Base-by-base conservation (phyloP, 768 basidiomycete species). In the Lactifluus pinguis region DNA sequence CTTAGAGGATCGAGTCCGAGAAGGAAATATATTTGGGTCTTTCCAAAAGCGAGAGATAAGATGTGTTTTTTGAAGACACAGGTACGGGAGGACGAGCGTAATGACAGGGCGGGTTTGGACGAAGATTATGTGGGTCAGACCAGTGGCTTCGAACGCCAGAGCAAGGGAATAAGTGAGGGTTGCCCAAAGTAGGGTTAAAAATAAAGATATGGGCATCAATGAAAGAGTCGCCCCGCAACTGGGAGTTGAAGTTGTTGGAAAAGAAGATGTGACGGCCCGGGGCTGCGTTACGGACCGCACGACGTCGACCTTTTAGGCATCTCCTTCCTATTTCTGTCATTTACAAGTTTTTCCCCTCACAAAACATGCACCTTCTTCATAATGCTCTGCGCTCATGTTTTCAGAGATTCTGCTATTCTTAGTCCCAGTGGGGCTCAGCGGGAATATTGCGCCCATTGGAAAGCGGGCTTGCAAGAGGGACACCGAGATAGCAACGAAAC, bases 211-310 rank as follows among this genome's bases (percentile, higher is more conserved):
- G 30, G 5, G 56, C 61, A 62, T 62, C 42, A 56, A 38, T 49
- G 45, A 49, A 44, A 51, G 11, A 57, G 51, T 57, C 52, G 51
- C 44, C 21, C 56, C 42, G 50, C 55, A 50, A 62, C 45, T 53
- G 32, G 36, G 39, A 72, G 13, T 21, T 72, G 14, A 11, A 51
- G 0, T 67, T n/a, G n/a, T n/a, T n/a, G n/a, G n/a, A 71, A 55
- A 11, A 36, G 0, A 14, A 14, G 38, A 4, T 39, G n/a, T n/a
- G n/a, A n/a, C n/a, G n/a, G n/a, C n/a, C n/a, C n/a, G n/a, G n/a
- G n/a, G n/a, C n/a, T n/a, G n/a, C n/a, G n/a, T n/a, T n/a, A n/a
- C n/a, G n/a, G n/a, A n/a, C n/a, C n/a, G n/a, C n/a, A n/a, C n/a
- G n/a, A n/a, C n/a, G n/a, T n/a, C n/a, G n/a, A n/a, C n/a, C n/a